A percentile compares a stretch with the other conserved stretches of the same genome.
phyloP scores from a whole-genome alignment of 441 rosid genomes.

The Kokia cookei region DNA sequence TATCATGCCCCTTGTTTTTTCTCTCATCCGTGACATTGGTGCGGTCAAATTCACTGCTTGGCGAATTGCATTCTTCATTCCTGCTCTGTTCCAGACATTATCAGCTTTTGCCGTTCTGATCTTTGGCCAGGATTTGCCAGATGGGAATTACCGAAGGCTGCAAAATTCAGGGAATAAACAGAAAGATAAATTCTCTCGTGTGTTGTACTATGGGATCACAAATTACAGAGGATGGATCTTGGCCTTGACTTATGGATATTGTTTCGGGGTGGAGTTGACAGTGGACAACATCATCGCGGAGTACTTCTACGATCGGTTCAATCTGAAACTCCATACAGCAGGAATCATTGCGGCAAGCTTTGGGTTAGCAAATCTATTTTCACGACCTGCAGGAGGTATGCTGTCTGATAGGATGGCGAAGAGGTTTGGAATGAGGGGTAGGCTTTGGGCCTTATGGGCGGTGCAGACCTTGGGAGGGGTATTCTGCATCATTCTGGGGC shows the following conservation, averaged over 20 bases:
- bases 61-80: slow-evolving; percentile 64
- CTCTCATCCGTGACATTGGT: slow-evolving; percentile 33
- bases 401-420: slow-evolving; percentile 37
- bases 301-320: slow-evolving; percentile 65
- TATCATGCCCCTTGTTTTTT: slow-evolving; percentile 59
- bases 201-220: slow-evolving; percentile 30
- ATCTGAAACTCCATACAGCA: slow-evolving; percentile 59
- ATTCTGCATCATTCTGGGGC: slow-evolving; percentile 45
- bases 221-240: slow-evolving; percentile 68
- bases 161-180: slow-evolving; percentile 46
- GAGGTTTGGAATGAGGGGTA: slow-evolving; percentile 72
- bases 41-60: slow-evolving; percentile 55
- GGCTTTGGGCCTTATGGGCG: slow-evolving; percentile 65
- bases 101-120: slow-evolving; percentile 48
- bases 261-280: slow-evolving; percentile 71
- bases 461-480: slow-evolving; percentile 59
- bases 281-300: slow-evolving; percentile 68
- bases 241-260: slow-evolving; percentile 61
- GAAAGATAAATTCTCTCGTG: slow-evolving; percentile 36
- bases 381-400: slow-evolving; percentile 65
- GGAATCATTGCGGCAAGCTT: slow-evolving; percentile 73
- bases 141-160: slow-evolving; percentile 40
- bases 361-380: slow-evolving; percentile 52
- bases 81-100: slow-evolving; percentile 53
- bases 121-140: slow-evolving; percentile 63